phyloP scores from a whole-genome alignment of 2,329 filamentous ascomycete genomes.

The Trichocomaceae sp. region DNA sequence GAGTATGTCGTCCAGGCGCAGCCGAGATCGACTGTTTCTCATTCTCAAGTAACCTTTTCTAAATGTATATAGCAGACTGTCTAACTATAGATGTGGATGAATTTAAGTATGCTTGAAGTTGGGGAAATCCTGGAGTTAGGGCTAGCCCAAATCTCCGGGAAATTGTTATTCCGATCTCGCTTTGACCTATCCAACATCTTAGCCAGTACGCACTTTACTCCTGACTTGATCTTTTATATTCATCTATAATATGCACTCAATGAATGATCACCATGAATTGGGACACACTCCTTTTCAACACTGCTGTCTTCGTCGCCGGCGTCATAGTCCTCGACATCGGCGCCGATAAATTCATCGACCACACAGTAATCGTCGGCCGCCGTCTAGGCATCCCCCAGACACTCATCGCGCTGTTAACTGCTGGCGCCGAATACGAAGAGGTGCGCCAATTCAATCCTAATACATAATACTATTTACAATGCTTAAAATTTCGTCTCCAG shows the following conservation, averaged over 20 bases:
- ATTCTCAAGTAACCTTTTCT: not conserved
- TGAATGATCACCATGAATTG: constrained; percentile 21
- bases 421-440: constrained; percentile 53
- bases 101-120: not conserved
- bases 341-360: constrained; percentile 48
- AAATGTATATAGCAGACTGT: not conserved
- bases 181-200: not conserved
- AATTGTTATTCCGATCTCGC: not conserved
- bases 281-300: constrained; percentile 35
- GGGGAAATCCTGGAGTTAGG: too few relatives aligned
- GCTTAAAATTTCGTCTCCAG: constrained; percentile 20
- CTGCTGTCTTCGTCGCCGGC: constrained; percentile 31
- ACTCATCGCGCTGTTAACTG: constrained; percentile 47
- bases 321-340: constrained; percentile 48
- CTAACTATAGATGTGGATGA: not conserved
- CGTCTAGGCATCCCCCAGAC: constrained; percentile 42
- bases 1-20: constrained; percentile 64
- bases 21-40: constrained; percentile 48
- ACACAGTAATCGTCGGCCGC: constrained; percentile 44
- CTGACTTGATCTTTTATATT: not conserved
- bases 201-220: too few relatives aligned
- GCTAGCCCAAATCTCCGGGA: not conserved
- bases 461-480: too few relatives aligned
- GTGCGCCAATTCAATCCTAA: constrained; percentile 29
- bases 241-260: not conserved